Evolutionary conservation across 345 rosid species (phyloP).

Genomic region (Euclidium syriacum): DNA sequence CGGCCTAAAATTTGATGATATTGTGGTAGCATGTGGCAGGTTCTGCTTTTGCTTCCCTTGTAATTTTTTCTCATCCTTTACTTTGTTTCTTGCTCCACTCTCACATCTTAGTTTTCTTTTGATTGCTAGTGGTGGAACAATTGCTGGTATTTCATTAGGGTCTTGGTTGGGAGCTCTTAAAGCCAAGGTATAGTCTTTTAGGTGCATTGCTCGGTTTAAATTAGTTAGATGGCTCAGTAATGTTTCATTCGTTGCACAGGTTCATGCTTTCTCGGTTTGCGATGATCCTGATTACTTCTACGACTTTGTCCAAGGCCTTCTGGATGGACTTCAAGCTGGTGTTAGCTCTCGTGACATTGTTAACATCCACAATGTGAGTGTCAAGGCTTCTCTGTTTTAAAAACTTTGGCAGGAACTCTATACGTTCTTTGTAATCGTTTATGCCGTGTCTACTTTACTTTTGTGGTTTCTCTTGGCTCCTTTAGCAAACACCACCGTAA

Average conservation of each 20-base stretch:
- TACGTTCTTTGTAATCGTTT: neutral
- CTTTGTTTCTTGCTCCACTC: neutral
- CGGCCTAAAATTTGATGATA: slow-evolving; percentile 62
- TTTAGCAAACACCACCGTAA: neutral
- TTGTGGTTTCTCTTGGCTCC: neutral
- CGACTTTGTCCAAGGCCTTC: slow-evolving; percentile 73
- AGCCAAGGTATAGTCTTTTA: slow-evolving; percentile 54
- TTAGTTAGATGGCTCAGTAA: slow-evolving; percentile 1
- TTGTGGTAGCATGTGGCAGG: slow-evolving; percentile 98
- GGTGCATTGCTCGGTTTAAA: neutral
- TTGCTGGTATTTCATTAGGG: slow-evolving; percentile 86
- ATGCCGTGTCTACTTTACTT: neutral
- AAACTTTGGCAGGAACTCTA: neutral
- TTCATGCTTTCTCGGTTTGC: slow-evolving; percentile 90
- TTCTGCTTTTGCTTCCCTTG: slow-evolving; percentile 30
- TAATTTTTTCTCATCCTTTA: neutral
- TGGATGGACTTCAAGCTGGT: slow-evolving; percentile 78
- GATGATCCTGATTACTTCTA: slow-evolving; percentile 92
- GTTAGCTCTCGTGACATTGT: slow-evolving; percentile 62
- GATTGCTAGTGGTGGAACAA: slow-evolving; percentile 68
- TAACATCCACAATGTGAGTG: slow-evolving; percentile 65
- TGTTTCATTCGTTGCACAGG: slow-evolving; percentile 39
- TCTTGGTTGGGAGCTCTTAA: slow-evolving; percentile 68
- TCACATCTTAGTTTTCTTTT: slow-evolving; percentile 14
- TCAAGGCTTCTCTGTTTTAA: neutral